Percentiles rank a stretch among this genome's conserved stretches.
phyloP scores from a whole-genome alignment of 345 rosid genomes.

The Viola odorata region DNA sequence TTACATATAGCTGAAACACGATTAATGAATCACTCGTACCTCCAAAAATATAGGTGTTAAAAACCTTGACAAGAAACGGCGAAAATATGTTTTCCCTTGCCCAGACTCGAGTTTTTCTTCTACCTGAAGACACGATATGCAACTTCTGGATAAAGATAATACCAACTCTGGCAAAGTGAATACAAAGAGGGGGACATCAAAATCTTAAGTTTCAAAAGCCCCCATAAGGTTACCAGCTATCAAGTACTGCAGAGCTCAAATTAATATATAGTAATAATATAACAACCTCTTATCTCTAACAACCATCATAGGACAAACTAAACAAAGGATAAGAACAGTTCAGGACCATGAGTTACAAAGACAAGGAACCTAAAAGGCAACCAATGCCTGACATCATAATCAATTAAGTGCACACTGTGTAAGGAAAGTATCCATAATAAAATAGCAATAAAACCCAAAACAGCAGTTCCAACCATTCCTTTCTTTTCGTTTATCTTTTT shows the following conservation, averaged over 20 bases:
- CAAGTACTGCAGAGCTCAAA: not conserved
- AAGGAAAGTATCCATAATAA: not conserved
- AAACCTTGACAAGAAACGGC: slow-evolving; percentile 88
- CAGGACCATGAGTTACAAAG: not conserved
- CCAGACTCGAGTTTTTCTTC: slow-evolving; percentile 95
- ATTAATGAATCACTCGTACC: slow-evolving; percentile 34
- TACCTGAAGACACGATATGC: slow-evolving; percentile 42
- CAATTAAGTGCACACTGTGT: not conserved
- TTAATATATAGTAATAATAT: not conserved
- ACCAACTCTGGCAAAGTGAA: not conserved
- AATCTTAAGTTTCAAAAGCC: not conserved
- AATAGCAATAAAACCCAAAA: not conserved
- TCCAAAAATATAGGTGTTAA: slow-evolving; percentile 97
- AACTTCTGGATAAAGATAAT: not conserved
- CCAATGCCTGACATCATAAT: not conserved
- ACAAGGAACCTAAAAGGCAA: not conserved
- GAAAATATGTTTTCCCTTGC: slow-evolving; percentile 73
- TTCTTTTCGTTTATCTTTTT: too few species aligned
- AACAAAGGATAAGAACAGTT: not conserved
- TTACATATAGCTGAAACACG: not conserved
- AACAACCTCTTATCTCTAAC: too few species aligned
- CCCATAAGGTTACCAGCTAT: not conserved
- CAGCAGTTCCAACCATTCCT: too few species aligned
- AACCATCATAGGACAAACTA: not conserved
- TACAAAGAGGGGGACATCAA: not conserved